Evolutionary conservation across 192 early-diverging fungal species (phyloP).

Genomic region (Gonapodya prolifera): DNA sequence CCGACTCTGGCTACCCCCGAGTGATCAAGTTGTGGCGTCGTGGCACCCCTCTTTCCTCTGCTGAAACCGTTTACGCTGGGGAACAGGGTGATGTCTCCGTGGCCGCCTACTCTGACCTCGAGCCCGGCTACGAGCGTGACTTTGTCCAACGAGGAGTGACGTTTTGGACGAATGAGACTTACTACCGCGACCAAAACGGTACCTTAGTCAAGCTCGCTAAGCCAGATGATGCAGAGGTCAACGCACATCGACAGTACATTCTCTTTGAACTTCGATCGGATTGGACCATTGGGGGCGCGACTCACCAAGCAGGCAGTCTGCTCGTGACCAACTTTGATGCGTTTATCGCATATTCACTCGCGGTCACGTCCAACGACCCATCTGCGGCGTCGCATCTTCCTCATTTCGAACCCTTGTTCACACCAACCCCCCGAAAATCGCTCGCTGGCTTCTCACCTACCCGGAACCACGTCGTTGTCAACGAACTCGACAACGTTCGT

Average conservation of each 20-base stretch:
- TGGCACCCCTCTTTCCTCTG: neutral
- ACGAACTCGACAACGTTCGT: slow-evolving; percentile 6
- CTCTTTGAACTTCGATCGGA: neutral
- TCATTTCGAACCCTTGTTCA: neutral
- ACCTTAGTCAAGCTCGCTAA: neutral
- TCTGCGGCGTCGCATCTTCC: neutral
- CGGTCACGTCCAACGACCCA: neutral
- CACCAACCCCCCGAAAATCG: neutral
- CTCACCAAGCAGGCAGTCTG: neutral
- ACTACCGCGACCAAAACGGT: neutral
- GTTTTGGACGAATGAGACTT: slow-evolving; percentile 2
- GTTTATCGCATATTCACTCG: neutral
- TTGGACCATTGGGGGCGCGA: neutral
- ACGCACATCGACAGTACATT: neutral
- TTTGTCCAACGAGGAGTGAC: slow-evolving; percentile 4
- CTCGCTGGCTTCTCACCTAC: neutral
- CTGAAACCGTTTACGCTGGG: neutral
- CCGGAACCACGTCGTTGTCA: neutral
- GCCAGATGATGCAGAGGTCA: neutral
- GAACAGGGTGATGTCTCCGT: neutral
- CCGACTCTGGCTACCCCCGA: slow-evolving; percentile 1
- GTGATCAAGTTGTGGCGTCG: neutral
- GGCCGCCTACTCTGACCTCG: neutral
- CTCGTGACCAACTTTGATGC: slow-evolving; percentile 1
- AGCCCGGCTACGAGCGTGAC: neutral